Evolutionary conservation across 805 yeast genomes (phyloP).

Genomic region (Saccharomyces paradoxus): DNA sequence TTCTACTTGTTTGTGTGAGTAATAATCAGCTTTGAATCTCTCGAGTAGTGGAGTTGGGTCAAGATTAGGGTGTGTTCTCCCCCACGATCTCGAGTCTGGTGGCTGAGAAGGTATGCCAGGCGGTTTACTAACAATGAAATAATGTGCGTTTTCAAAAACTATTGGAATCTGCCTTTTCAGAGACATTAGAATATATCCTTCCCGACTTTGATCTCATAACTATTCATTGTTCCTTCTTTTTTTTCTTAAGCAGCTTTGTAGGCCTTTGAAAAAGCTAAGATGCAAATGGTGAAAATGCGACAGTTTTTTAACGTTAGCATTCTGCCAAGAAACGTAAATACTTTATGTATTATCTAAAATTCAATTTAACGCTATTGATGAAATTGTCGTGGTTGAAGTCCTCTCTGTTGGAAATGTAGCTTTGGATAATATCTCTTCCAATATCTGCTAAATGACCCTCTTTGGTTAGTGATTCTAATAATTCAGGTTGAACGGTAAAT

Average conservation of each 20-base stretch:
- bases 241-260: background rate
- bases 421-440: conserved; percentile 53
- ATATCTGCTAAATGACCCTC: conserved; percentile 71
- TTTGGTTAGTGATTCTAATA: conserved; percentile 65
- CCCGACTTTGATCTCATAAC: background rate
- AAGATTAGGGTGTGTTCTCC: conserved; percentile 5
- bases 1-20: background rate
- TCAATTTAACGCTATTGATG: conserved; percentile 20
- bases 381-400: conserved; percentile 48
- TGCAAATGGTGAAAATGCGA: background rate
- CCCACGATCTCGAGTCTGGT: conserved; percentile 14
- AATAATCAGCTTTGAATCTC: conserved; percentile 7
- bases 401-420: conserved; percentile 58
- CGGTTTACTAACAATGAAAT: conserved; percentile 32
- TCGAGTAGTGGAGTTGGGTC: conserved; percentile 16
- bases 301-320: background rate
- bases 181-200: background rate
- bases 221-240: background rate
- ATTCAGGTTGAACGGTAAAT: conserved; percentile 76
- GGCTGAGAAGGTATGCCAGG: conserved; percentile 31
- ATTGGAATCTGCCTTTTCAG: conserved; percentile 5
- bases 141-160: conserved; percentile 15
- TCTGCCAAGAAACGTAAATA: background rate
- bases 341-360: conserved; percentile 11
- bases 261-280: background rate